Evolutionary conservation across 371 early-diverging fungal species (phyloP).

Genomic region (Mortierella sp.): DNA sequence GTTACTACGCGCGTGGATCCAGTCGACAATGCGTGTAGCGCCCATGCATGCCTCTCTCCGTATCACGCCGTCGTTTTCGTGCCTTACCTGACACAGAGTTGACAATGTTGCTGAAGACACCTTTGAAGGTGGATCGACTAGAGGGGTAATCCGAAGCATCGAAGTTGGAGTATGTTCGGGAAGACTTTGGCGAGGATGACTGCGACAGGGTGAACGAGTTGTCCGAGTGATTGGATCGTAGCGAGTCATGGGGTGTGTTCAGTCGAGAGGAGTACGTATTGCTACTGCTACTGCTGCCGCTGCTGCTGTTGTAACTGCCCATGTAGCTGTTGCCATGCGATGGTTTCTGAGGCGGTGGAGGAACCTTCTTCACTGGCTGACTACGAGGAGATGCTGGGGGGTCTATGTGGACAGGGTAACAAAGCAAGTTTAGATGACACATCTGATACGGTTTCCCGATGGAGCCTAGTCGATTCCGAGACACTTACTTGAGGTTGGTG

Average conservation of each 20-base stretch:
- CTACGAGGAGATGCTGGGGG: constrained; percentile 22
- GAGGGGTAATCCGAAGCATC: constrained; percentile 43
- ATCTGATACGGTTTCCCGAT: neutral
- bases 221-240: constrained; percentile 51
- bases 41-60: too few relatives aligned
- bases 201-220: constrained; percentile 20
- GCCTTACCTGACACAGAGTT: constrained; percentile 65
- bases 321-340: constrained; percentile 14
- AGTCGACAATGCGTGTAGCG: too few relatives aligned
- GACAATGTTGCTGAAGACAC: constrained; percentile 75
- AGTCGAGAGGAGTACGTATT: constrained; percentile 22
- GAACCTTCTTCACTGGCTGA: constrained; percentile 44
- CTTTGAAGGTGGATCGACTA: constrained; percentile 64
- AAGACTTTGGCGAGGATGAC: constrained; percentile 47
- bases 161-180: constrained; percentile 41
- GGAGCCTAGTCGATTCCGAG: too few relatives aligned
- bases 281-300: constrained; percentile 13
- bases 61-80: neutral
- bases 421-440: neutral
- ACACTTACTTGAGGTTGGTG: constrained; percentile 30
- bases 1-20: too few relatives aligned
- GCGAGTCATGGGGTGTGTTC: constrained; percentile 44
- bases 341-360: constrained; percentile 45
- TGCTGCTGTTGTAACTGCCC: constrained; percentile 11
- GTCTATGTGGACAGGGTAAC: constrained; percentile 7